Evolutionary conservation across 2,329 filamentous ascomycete species (phyloP).

Genomic region (Pezicula neosporulosa): DNA sequence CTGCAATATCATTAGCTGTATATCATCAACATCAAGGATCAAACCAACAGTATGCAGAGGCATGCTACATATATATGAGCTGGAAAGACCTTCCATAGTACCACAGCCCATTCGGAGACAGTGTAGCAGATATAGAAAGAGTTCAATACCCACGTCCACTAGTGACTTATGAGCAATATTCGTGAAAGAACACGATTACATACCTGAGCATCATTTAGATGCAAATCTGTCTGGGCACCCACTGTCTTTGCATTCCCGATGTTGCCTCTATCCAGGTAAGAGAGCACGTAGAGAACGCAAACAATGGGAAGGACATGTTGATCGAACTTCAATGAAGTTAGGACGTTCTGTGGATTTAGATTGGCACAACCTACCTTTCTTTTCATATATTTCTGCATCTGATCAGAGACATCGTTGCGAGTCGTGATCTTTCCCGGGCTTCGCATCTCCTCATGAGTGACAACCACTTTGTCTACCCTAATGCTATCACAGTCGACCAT

Average conservation of each 20-base stretch:
- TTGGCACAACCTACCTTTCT: neutral
- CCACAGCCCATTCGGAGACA: slow-evolving; percentile 10
- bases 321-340: slow-evolving; percentile 9
- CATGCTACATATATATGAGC: slow-evolving; percentile 17
- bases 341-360: neutral
- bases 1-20: neutral
- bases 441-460: neutral
- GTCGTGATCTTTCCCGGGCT: neutral
- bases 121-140: slow-evolving; percentile 14
- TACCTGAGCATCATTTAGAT: slow-evolving; percentile 5
- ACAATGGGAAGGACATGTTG: slow-evolving; percentile 9
- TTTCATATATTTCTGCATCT: slow-evolving; percentile 12
- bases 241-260: slow-evolving; percentile 19
- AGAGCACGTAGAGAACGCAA: slow-evolving; percentile 11
- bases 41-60: slow-evolving; percentile 14
- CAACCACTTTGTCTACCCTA: neutral
- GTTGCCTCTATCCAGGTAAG: slow-evolving; percentile 16
- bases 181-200: neutral
- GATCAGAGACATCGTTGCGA: slow-evolving; percentile 4
- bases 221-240: slow-evolving; percentile 8
- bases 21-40: neutral
- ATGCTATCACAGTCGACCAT: neutral
- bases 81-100: slow-evolving; percentile 22
- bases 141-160: slow-evolving; percentile 12
- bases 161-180: too few relatives aligned